A percentile compares a stretch with the other conserved stretches of the same genome.
Evolutionary conservation across 805 yeast species (phyloP).

Genomic region (Brettanomyces anomalus): DNA sequence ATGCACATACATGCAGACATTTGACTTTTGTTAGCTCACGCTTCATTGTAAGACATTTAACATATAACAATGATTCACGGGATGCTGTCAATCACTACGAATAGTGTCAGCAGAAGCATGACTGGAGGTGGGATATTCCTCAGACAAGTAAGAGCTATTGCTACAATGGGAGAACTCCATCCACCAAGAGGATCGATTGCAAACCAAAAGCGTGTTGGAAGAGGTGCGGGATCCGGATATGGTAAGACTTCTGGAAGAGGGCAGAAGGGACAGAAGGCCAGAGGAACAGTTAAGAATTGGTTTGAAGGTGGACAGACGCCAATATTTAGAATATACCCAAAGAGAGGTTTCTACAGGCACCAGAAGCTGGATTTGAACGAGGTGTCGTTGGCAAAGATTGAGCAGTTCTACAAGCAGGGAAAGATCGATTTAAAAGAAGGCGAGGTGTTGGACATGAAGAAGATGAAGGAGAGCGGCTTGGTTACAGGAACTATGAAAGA

Average conservation of each 20-base stretch:
- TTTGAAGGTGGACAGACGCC: slow-evolving; percentile 99
- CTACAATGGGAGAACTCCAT: slow-evolving; percentile 43
- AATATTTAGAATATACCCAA: slow-evolving; percentile 72
- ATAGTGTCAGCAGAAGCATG: too few species aligned
- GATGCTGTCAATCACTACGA: too few species aligned
- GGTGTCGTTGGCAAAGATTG: slow-evolving; percentile 61
- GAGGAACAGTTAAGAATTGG: slow-evolving; percentile 85
- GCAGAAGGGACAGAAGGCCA: slow-evolving; percentile 97
- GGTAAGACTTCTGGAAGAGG: slow-evolving; percentile 98
- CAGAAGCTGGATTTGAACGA: slow-evolving; percentile 44
- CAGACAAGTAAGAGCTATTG: slow-evolving; percentile 21
- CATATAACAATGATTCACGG: too few species aligned
- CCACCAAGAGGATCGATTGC: slow-evolving; percentile 58
- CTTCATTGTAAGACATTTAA: too few species aligned
- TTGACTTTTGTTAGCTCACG: too few species aligned
- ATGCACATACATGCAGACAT: too few species aligned
- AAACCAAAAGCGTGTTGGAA: slow-evolving; percentile 69
- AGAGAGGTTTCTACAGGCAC: slow-evolving; percentile 73
- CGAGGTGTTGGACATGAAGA: slow-evolving; percentile 63
- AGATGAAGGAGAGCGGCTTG: slow-evolving; percentile 67
- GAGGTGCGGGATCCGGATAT: slow-evolving; percentile 89
- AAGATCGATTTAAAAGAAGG: slow-evolving; percentile 50
- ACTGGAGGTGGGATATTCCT: background rate
- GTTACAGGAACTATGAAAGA: slow-evolving; percentile 62
- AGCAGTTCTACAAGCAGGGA: slow-evolving; percentile 59